Percentiles rank a stretch among this genome's conserved stretches.
Evolutionary conservation across 805 yeast genomes (phyloP).

Genomic region (Phaffomyces opuntiae): DNA sequence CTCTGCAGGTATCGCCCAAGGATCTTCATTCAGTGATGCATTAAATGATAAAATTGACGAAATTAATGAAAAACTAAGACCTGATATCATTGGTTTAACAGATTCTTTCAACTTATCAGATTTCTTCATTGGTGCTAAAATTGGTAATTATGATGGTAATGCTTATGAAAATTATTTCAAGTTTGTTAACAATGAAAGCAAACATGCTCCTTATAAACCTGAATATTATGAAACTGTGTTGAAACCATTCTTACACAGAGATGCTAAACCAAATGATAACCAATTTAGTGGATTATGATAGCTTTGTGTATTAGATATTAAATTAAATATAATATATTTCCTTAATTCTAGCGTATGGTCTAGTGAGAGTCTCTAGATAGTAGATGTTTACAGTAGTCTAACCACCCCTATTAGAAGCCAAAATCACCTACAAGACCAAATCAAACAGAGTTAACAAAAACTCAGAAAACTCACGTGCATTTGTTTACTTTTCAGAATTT

Average conservation of each 20-base stretch:
- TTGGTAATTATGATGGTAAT: conserved; percentile 77
- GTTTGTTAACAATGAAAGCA: conserved; percentile 36
- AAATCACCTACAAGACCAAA: no score
- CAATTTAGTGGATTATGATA: no score
- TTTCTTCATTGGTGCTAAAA: conserved; percentile 72
- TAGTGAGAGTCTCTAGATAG: background rate
- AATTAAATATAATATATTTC: no score
- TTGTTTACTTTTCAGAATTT: background rate
- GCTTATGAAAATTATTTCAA: conserved; percentile 73
- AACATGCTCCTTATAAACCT: conserved; percentile 49
- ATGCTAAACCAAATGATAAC: conserved; percentile 14
- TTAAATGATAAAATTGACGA: conserved; percentile 20
- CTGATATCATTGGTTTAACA: conserved; percentile 69
- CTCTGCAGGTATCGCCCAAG: conserved; percentile 43
- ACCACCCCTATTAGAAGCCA: no score
- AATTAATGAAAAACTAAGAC: conserved; percentile 42
- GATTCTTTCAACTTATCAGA: conserved; percentile 81
- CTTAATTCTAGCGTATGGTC: no score
- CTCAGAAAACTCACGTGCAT: no score
- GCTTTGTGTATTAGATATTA: no score
- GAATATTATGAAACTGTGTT: conserved; percentile 26
- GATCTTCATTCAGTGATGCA: conserved; percentile 30
- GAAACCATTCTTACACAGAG: conserved; percentile 20
- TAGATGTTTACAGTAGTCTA: background rate
- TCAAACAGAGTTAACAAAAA: no score